These are phyloP conservation scores for Calonectria ilicicola DNA, from an alignment of 2,329 filamentous ascomycete species.

Conservation along the genomic window DNA sequence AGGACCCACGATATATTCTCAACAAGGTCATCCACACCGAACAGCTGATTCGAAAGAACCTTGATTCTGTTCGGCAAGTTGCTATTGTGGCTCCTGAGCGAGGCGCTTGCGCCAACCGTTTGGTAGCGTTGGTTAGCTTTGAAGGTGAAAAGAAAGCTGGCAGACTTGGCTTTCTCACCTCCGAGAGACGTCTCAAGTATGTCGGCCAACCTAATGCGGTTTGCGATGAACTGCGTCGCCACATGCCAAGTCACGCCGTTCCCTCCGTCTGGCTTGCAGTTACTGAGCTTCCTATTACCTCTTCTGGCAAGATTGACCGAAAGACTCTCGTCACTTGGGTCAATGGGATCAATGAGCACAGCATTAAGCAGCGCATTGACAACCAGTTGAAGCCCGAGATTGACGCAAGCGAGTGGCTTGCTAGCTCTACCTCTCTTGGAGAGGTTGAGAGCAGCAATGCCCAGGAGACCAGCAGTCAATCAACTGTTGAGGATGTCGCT, in stretches of 20 bases:
- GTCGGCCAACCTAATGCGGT: neutral
- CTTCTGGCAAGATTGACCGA: neutral
- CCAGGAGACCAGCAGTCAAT: neutral
- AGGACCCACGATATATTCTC: neutral
- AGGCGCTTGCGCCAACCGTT: neutral
- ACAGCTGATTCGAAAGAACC: neutral
- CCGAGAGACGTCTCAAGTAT: neutral
- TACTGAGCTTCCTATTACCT: neutral
- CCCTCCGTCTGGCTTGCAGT: neutral
- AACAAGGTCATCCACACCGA: neutral
- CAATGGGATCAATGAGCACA: constrained; percentile 1
- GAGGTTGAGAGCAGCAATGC: neutral
- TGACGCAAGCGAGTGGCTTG: neutral
- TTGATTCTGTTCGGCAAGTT: neutral
- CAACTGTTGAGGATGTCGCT: neutral
- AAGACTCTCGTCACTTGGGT: neutral
- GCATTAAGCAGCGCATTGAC: neutral
- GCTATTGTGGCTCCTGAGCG: neutral
- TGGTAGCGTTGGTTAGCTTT: neutral
- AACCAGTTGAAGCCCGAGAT: neutral
- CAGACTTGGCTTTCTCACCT: neutral
- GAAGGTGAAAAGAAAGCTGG: neutral
- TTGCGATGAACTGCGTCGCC: neutral
- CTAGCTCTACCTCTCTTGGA: neutral
- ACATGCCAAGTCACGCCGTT: neutral